Evolutionary conservation across 2,329 filamentous ascomycete species (phyloP).

Genomic region (Fusarium metavorans): DNA sequence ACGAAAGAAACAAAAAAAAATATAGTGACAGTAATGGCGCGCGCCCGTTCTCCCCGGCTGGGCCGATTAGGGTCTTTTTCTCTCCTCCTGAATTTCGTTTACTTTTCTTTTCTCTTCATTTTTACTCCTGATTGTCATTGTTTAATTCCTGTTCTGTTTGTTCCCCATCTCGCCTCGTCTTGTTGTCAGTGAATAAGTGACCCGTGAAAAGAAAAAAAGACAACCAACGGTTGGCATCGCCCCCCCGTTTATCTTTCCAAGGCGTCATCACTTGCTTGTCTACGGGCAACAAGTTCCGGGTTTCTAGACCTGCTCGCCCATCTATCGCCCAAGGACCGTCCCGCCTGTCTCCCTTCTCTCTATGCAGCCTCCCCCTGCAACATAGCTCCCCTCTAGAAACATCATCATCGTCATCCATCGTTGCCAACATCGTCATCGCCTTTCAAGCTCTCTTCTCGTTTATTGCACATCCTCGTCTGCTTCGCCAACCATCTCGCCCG

Average conservation of each 20-base stretch:
- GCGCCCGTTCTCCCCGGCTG: conserved; percentile 11
- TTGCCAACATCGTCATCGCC: conserved; percentile 14
- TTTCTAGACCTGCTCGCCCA: conserved; percentile 10
- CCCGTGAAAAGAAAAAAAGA: background rate
- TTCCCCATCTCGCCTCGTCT: background rate
- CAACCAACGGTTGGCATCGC: background rate
- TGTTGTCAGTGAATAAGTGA: background rate
- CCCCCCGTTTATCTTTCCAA: background rate
- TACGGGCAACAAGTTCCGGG: conserved; percentile 1
- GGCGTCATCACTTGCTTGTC: background rate
- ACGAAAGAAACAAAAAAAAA: background rate
- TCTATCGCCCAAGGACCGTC: conserved; percentile 4
- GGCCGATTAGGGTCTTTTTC: conserved; percentile 25
- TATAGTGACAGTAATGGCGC: background rate
- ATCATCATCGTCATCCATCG: background rate
- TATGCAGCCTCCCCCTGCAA: conserved; percentile 21
- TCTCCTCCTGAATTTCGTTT: background rate
- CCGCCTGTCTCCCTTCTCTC: conserved; percentile 20
- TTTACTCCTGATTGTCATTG: background rate
- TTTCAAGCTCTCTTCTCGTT: background rate
- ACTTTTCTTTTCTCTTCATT: background rate
- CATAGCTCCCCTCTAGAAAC: conserved; percentile 15
- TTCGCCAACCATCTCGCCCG: background rate
- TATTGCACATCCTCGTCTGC: conserved; percentile 7
- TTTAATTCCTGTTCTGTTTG: background rate